Conservation (phyloP, 129 eudicot species). For the Smallanthus sonchifolius region DNA sequence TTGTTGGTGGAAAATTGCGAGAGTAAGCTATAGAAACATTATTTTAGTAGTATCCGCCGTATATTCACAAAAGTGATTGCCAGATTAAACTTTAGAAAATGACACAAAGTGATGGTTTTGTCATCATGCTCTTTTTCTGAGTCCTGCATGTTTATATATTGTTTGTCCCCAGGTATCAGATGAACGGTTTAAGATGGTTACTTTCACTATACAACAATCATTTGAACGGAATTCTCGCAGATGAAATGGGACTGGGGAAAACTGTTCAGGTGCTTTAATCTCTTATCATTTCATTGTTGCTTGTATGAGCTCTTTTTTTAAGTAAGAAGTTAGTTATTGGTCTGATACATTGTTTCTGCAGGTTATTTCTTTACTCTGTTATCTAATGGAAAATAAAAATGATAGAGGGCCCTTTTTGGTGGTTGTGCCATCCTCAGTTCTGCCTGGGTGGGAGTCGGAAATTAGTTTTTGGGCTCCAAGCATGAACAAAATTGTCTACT, state of each 20-base stretch:
- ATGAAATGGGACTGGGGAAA: slow-evolving; percentile 99
- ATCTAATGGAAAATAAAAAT: slow-evolving; percentile 94
- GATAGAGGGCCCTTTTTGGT: slow-evolving; percentile 97
- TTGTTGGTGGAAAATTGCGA: slow-evolving; percentile 85
- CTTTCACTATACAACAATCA: slow-evolving; percentile 94
- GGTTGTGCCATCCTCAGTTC: slow-evolving; percentile 96
- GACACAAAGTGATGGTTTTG: background rate
- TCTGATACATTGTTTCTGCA: slow-evolving; percentile 29
- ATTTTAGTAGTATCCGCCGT: background rate
- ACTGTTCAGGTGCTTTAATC: slow-evolving; percentile 79
- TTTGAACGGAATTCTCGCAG: slow-evolving; percentile 96
- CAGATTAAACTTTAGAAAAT: slow-evolving; percentile 1
- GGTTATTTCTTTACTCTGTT: slow-evolving; percentile 92
- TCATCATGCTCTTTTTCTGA: slow-evolving; percentile 9
- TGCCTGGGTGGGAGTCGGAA: slow-evolving; percentile 95
- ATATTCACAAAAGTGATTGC: background rate
- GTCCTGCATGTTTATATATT: slow-evolving; percentile 4
- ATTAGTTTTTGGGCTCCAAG: slow-evolving; percentile 91
- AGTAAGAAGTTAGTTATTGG: background rate
- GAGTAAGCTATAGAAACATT: slow-evolving; percentile 57
- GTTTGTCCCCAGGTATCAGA: slow-evolving; percentile 68
- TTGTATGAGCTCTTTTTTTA: slow-evolving; percentile 7
- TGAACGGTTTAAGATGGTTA: slow-evolving; percentile 97
- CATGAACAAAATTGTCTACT: slow-evolving; percentile 81
- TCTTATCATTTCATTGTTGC: background rate